Base-by-base conservation (phyloP, 169 alveolate genomes). In the Fabrea salina region DNA sequence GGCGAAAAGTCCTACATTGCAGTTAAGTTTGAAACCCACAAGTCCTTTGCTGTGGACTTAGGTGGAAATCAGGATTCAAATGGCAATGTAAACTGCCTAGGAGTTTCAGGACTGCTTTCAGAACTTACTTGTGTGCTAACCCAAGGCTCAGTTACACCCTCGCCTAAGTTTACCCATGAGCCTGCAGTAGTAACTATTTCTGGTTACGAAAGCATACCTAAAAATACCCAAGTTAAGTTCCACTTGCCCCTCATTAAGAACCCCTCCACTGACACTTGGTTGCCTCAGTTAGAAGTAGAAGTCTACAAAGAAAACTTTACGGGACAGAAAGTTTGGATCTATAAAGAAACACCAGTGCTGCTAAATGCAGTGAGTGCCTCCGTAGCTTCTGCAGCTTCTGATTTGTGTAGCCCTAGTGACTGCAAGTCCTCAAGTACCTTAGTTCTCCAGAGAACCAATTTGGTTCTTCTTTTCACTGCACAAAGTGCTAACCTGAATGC, bases 201-300 rank as follows among this genome's bases (percentile, higher is more conserved):
- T 16, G 44, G 40, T 19, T 74, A 53, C 54, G 72, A 74, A 8
- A 16, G 7, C 16, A 74, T 74, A 0, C 25, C 72, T 0, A 19
- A 13, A 5, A 71, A 56, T 4, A 74, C 81, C 22, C 40, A 19
- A 19, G 50, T 74, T 32, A 19, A 43, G 39, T n/a, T 74, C 27
- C 81, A 74, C 37, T 74, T 74, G 40, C 81, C 81, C 13, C 16
- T 50, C 2, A 37, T 74, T 11, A 33, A 50, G 27, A 74, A 50
- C 37, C 81, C 81, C 19, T 19, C 3, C 5, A 54, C 71, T 0
- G 7, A 37, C 56, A 4, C 47, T 13, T 33, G 27, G 33, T 25
- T 33, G 11, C 75, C 75, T 4, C 75, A 64, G 54, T 19, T 64
- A 1, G 41, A 25, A 8, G 57, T 40, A 37, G 75, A 56, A 4